Percentiles rank a stretch among this genome's conserved stretches.
Conservation (phyloP, 768 basidiomycete genomes). For the Gelatoporia subvermispora region DNA sequence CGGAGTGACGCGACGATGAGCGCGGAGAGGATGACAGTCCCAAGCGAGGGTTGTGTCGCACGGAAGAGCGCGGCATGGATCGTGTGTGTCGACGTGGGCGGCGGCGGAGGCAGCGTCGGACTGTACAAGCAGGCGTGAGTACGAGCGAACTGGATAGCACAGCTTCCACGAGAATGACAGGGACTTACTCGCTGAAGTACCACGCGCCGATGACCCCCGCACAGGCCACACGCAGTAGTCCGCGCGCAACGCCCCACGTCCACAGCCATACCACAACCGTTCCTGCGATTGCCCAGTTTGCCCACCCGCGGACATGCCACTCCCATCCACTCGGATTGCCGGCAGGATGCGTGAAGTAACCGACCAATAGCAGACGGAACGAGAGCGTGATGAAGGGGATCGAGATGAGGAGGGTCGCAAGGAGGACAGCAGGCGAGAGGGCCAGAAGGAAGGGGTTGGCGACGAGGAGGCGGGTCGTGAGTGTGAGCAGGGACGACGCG, state of each 20-base stretch:
- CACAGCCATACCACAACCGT: slow-evolving; percentile 58
- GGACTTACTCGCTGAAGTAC: slow-evolving; percentile 72
- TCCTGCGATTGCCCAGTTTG: slow-evolving; percentile 65
- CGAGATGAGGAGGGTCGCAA: slow-evolving; percentile 59
- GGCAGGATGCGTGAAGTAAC: slow-evolving; percentile 42
- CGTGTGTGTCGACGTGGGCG: slow-evolving; percentile 57
- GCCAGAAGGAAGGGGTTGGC: slow-evolving; percentile 70
- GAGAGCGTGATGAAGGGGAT: slow-evolving; percentile 78
- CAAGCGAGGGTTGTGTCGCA: slow-evolving; percentile 76
- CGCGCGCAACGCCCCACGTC: slow-evolving; percentile 77
- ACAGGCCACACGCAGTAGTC: slow-evolving; percentile 68
- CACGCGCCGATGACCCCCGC: slow-evolving; percentile 87
- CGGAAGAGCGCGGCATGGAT: slow-evolving; percentile 77
- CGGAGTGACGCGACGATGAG: slow-evolving; percentile 73
- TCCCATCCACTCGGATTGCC: slow-evolving; percentile 41
- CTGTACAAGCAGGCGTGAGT: slow-evolving; percentile 8
- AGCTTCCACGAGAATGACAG: no score
- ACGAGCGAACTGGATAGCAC: background rate
- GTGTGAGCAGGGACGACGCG: slow-evolving; percentile 49
- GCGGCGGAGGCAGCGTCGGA: slow-evolving; percentile 30
- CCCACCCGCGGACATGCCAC: slow-evolving; percentile 60
- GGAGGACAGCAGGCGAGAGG: slow-evolving; percentile 69
- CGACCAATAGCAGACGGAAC: slow-evolving; percentile 72
- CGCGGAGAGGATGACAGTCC: slow-evolving; percentile 71
- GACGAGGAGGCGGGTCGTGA: slow-evolving; percentile 67